Base-by-base conservation (phyloP, 2,329 filamentous ascomycete genomes). In the Harringtonia aguacate region DNA sequence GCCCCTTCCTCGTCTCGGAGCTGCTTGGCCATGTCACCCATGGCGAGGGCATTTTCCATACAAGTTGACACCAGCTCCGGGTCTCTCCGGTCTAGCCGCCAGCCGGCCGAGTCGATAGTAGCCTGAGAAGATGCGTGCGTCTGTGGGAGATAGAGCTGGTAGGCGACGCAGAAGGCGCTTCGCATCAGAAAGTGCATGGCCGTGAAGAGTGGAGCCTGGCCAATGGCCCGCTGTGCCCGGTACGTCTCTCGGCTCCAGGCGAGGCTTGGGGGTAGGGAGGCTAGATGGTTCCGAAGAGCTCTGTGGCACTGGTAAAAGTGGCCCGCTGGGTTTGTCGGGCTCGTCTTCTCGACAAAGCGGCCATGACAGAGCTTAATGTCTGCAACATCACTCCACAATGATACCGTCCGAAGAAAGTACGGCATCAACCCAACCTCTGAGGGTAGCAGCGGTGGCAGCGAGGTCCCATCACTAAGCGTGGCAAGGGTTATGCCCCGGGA, bases 101-200 rank as follows among this genome's bases (percentile, higher is more conserved):
- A n/a, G n/a, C n/a, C n/a, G n/a, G n/a, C n/a, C n/a, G n/a, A n/a
- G n/a, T n/a, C n/a, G n/a, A n/a, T n/a, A n/a, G n/a, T n/a, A n/a
- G n/a, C n/a, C n/a, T n/a, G n/a, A n/a, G n/a, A n/a, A n/a, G n/a
- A n/a, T n/a, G n/a, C n/a, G n/a, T n/a, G n/a, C n/a, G n/a, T n/a
- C 3, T 56, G 54, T 12, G 54, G 54, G 7, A 56, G 40, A 31
- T 56, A 56, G 34, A 48, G 49, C 40, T 56, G 54, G 27, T 55
- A 53, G 3, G 53, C 50, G 3, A 53, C 47, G 35, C 53, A 56
- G 8, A 39, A 34, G 18, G 53, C 50, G 20, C 52, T 52, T 20
- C 43, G 40, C 2, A 55, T 40, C 10, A 56, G 45, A 15, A 56
- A 50, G 8, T 56, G 53, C 45, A 54, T 54, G 12, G 52, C 50